Evolutionary conservation across 202 grass and related monocot genomes (phyloP), one percentile per base, ranked within the genome.

Genomic region (Panicum hallii): DNA sequence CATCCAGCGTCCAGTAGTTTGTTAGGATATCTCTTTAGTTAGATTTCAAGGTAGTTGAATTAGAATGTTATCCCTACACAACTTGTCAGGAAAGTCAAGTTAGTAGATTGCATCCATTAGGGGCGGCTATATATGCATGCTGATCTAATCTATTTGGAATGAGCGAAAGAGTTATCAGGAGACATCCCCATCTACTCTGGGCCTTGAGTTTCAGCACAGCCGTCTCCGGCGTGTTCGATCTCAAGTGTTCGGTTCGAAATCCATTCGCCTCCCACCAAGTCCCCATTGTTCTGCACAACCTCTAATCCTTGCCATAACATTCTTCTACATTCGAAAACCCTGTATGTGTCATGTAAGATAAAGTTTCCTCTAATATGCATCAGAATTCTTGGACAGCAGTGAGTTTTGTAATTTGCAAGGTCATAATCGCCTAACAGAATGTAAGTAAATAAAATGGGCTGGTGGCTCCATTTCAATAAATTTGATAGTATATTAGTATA

Each of bases 371-470:
- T 46, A 17, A 47, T 46, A 36, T 64, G 60, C 58, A 79, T 4
- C n/a, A 47, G 67, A 71, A 79, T 50, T 11, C 43, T 77, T 79
- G 60, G 45, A 30, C 17, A 79, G 1, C 0, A 2, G 61, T 66
- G 62, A 65, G 69, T 48, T 48, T 16, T 72, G 12, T 49, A 49
- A 30, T 48, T 26, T 54, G 17, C 28, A 54, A 40, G 15, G 9
- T 74, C 49, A 57, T 57, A 75, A 17, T 75, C 7, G 32, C 50
- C 72, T 41, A 41, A 57, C 42, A 54, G 19, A 75, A 41, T 40
- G 32, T 22, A 75, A n/a, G 17, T 56, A 22, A n/a, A 75, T 40
- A 56, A 40, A 75, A 74, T 56, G 72, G 19, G 32, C 32, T 75
- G 30, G 19, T n/a, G 8, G 15, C 23, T 62, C 22, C 28, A 34